phyloP scores from a whole-genome alignment of 805 yeast genomes.

The Teunomyces tritomae region DNA sequence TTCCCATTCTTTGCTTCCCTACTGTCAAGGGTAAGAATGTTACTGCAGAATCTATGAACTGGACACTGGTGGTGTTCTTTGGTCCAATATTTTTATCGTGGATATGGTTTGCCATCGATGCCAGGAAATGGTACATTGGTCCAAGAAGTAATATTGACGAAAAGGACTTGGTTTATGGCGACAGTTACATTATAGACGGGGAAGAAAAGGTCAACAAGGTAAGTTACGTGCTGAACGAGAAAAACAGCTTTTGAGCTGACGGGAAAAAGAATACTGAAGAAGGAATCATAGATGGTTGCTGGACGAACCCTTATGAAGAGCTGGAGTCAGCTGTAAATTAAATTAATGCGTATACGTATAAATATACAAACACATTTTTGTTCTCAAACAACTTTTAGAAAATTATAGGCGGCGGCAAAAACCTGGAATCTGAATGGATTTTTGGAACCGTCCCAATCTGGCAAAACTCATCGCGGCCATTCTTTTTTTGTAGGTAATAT shows the following conservation, averaged over 20 bases:
- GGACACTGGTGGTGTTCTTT: constrained; percentile 62
- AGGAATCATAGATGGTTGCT: no score
- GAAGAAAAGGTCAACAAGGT: constrained; percentile 4
- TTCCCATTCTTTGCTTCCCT: constrained; percentile 62
- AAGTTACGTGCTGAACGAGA: neutral
- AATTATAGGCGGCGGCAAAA: no score
- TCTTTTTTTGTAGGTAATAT: no score
- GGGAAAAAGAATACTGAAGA: no score
- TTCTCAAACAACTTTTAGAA: no score
- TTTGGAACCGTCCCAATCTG: no score
- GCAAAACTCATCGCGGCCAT: no score
- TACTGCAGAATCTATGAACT: constrained; percentile 44
- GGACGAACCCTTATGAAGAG: no score
- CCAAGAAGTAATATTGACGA: constrained; percentile 53
- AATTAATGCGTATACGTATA: neutral
- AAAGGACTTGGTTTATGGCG: constrained; percentile 27
- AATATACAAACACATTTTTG: neutral
- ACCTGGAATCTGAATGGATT: no score
- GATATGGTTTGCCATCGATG: constrained; percentile 50
- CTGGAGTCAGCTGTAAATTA: no score
- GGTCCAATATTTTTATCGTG: constrained; percentile 55
- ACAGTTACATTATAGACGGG: constrained; percentile 11
- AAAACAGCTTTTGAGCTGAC: neutral
- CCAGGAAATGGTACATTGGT: constrained; percentile 59
- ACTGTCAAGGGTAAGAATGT: constrained; percentile 31